Conservation (phyloP, 139 green algal genomes). For the Trebouxia sp. region DNA sequence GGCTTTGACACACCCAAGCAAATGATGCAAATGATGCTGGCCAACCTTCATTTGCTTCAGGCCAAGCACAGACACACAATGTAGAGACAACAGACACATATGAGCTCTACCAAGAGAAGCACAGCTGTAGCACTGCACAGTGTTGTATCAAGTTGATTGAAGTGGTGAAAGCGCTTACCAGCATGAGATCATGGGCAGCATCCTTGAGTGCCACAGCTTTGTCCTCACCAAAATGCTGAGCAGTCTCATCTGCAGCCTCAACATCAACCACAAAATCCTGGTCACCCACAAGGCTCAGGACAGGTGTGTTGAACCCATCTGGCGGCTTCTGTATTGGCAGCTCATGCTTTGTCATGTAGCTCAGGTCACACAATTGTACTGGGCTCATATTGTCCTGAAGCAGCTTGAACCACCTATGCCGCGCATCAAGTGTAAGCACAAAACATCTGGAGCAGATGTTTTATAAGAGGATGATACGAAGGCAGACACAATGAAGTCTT, state of each 20-base stretch:
- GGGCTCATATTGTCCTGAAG: conserved; percentile 50
- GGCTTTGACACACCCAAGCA: too few relatives aligned
- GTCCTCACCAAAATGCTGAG: conserved; percentile 49
- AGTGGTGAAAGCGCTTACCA: conserved; percentile 44
- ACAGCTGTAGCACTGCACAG: background rate
- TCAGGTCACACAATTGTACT: conserved; percentile 55
- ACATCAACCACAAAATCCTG: conserved; percentile 68
- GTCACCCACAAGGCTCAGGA: conserved; percentile 66
- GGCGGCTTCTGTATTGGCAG: conserved; percentile 44
- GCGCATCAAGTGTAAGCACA: too few relatives aligned
- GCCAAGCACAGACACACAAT: too few relatives aligned
- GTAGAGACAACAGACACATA: background rate
- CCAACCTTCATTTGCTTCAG: too few relatives aligned
- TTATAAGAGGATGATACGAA: too few relatives aligned
- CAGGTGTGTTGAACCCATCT: conserved; percentile 39
- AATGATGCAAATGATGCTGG: too few relatives aligned
- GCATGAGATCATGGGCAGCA: conserved; percentile 88
- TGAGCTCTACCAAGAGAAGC: too few relatives aligned
- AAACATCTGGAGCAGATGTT: too few relatives aligned
- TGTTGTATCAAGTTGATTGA: background rate
- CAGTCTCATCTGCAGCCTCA: conserved; percentile 51
- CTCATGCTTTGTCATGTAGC: conserved; percentile 54
- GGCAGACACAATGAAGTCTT: too few relatives aligned
- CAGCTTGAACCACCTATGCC: background rate
- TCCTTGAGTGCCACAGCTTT: conserved; percentile 51